Evolutionary conservation across 805 yeast species (phyloP).

Genomic region (Phaffomyces opuntiae): DNA sequence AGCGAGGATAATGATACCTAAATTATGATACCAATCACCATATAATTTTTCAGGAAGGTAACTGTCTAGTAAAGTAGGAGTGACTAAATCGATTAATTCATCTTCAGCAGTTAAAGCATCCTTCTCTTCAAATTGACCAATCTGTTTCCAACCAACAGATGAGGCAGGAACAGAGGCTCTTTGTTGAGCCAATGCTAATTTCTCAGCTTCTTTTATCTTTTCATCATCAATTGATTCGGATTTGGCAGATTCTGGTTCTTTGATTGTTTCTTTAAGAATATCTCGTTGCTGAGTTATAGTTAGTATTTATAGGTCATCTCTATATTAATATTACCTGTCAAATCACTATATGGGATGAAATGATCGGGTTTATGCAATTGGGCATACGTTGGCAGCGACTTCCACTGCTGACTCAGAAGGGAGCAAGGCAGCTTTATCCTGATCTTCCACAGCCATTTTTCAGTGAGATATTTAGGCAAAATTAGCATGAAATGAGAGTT

Average conservation of each 20-base stretch:
- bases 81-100: conserved; percentile 62
- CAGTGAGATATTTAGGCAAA: background rate
- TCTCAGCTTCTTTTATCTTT: conserved; percentile 21
- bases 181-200: conserved; percentile 19
- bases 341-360: no score
- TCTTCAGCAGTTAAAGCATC: conserved; percentile 62
- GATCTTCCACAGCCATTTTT: background rate
- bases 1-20: conserved; percentile 61
- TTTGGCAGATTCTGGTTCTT: background rate
- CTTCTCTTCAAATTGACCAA: conserved; percentile 75
- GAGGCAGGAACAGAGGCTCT: conserved; percentile 56
- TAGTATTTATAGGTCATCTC: background rate
- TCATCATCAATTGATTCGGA: conserved; percentile 11
- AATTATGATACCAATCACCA: conserved; percentile 96
- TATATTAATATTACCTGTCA: no score
- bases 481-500: background rate
- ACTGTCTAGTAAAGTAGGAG: conserved; percentile 68
- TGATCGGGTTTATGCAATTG: no score
- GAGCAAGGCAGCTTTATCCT: conserved; percentile 9
- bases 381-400: background rate
- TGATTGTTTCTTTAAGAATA: conserved; percentile 11
- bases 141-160: conserved; percentile 91
- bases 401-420: conserved; percentile 5
- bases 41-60: conserved; percentile 67
- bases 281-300: conserved; percentile 14